Percentiles rank a stretch among this genome's conserved stretches.
These are phyloP conservation scores for Thermomucor indicae-seudaticae DNA, from an alignment of 371 early-diverging fungal species.

Conservation along the genomic window DNA sequence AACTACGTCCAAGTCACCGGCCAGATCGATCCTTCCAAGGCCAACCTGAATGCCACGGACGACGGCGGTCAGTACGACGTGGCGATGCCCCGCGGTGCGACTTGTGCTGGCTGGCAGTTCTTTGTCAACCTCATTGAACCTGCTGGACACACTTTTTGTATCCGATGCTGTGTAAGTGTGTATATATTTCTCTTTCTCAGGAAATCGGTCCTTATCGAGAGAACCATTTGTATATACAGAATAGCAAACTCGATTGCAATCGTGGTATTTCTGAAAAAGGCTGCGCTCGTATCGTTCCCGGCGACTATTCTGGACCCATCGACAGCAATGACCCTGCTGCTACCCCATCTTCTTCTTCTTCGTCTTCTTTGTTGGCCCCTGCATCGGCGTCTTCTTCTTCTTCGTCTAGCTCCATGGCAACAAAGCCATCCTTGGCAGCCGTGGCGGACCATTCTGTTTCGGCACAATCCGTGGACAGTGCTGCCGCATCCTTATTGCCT, in stretches of 20 bases:
- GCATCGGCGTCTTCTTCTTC: neutral
- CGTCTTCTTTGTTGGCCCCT: neutral
- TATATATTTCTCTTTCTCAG: neutral
- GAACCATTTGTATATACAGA: slow-evolving; percentile 11
- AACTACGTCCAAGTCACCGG: slow-evolving; percentile 51
- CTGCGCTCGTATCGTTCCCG: slow-evolving; percentile 49
- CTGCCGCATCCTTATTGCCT: neutral
- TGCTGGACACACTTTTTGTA: slow-evolving; percentile 43
- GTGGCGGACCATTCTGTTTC: neutral
- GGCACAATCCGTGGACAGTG: neutral
- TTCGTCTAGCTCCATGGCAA: neutral
- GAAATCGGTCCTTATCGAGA: too few species aligned
- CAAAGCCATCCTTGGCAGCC: too few species aligned
- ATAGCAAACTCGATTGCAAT: slow-evolving; percentile 37
- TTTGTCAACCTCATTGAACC: slow-evolving; percentile 59
- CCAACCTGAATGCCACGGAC: slow-evolving; percentile 36
- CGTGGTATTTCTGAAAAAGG: slow-evolving; percentile 48
- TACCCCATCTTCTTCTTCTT: neutral
- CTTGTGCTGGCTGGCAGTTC: slow-evolving; percentile 48
- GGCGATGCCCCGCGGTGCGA: slow-evolving; percentile 43
- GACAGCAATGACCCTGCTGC: neutral
- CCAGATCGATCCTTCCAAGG: slow-evolving; percentile 49
- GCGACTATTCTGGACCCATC: slow-evolving; percentile 47
- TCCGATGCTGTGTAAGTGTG: slow-evolving; percentile 53
- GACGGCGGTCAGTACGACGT: slow-evolving; percentile 57